These are phyloP conservation scores for Pisolithus orientalis DNA, from an alignment of 768 basidiomycete species.

Conservation along the genomic window DNA sequence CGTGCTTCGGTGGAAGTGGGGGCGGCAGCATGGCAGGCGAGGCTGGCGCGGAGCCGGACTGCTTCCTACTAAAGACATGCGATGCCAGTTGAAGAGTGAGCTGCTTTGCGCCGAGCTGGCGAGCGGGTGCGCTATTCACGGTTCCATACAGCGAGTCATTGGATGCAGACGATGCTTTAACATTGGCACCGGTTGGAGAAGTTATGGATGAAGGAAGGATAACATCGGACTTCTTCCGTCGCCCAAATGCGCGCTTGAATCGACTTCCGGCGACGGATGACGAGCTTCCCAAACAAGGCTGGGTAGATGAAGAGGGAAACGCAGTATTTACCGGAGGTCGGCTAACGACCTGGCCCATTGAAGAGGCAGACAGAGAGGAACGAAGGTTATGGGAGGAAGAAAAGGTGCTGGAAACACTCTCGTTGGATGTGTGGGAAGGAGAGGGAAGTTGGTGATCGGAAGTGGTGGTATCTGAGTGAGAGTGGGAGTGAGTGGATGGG, in stretches of 20 bases:
- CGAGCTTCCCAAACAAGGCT: constrained; percentile 17
- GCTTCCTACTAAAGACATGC: constrained; percentile 40
- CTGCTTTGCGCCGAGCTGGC: constrained; percentile 27
- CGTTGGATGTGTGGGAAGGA: constrained; percentile 27
- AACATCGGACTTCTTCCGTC: constrained; percentile 28
- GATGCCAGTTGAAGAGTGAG: constrained; percentile 40
- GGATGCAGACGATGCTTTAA: constrained; percentile 11
- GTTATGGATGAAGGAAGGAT: constrained; percentile 10
- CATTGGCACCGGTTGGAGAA: constrained; percentile 15
- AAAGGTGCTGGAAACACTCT: constrained; percentile 26
- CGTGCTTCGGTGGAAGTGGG: constrained; percentile 35
- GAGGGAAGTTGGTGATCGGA: constrained; percentile 37
- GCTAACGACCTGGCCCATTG: constrained; percentile 31
- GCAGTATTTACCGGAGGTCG: constrained; percentile 22
- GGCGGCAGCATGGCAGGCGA: constrained; percentile 31
- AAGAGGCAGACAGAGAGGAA: constrained; percentile 17
- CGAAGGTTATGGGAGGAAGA: constrained; percentile 17
- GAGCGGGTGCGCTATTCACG: constrained; percentile 6
- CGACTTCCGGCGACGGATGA: constrained; percentile 19
- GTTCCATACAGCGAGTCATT: constrained; percentile 13
- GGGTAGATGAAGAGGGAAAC: constrained; percentile 23
- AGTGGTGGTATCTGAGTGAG: constrained; percentile 35
- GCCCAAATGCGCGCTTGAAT: constrained; percentile 27
- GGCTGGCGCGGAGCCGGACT: constrained; percentile 19
- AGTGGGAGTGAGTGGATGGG: constrained; percentile 25